Percentiles rank a stretch among this genome's conserved stretches.
Conservation (phyloP, 2,329 filamentous ascomycete genomes). For the Akanthomyces dipterigenus region DNA sequence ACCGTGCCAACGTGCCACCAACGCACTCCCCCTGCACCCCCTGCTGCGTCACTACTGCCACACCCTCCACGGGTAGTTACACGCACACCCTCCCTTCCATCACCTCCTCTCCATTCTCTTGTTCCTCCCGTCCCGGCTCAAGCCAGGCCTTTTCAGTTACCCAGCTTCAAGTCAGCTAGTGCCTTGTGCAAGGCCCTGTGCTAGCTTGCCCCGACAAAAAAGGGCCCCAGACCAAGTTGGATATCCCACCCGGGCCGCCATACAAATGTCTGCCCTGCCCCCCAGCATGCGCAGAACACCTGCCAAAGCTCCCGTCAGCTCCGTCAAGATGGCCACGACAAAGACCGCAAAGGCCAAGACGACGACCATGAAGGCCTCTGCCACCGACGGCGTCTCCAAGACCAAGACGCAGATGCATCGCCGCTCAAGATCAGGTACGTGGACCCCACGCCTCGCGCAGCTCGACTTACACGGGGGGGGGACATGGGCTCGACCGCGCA, state of each 20-base stretch:
- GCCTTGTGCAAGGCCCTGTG: slow-evolving; percentile 7
- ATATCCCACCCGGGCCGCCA: slow-evolving; percentile 17
- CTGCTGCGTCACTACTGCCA: background rate
- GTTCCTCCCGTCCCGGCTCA: background rate
- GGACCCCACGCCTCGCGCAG: background rate
- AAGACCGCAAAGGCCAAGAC: slow-evolving; percentile 53
- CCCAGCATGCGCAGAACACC: slow-evolving; percentile 49
- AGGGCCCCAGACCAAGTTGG: background rate
- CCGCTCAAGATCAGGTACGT: slow-evolving; percentile 87
- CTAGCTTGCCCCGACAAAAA: background rate
- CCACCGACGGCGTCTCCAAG: slow-evolving; percentile 49
- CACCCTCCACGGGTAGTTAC: background rate
- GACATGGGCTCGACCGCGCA: slow-evolving; percentile 11
- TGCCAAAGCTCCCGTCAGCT: slow-evolving; percentile 38
- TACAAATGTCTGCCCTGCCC: slow-evolving; percentile 63
- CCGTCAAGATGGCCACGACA: slow-evolving; percentile 56
- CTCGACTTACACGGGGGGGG: slow-evolving; percentile 24
- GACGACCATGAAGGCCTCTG: slow-evolving; percentile 43
- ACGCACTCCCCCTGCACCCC: background rate
- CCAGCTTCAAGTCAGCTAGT: background rate
- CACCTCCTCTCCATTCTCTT: background rate
- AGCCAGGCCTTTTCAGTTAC: background rate
- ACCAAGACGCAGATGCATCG: slow-evolving; percentile 82
- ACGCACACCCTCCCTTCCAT: background rate
- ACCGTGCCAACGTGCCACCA: slow-evolving; percentile 7